Conservation (phyloP, 208 protist species). For the Herpetomonas tarakana region DNA sequence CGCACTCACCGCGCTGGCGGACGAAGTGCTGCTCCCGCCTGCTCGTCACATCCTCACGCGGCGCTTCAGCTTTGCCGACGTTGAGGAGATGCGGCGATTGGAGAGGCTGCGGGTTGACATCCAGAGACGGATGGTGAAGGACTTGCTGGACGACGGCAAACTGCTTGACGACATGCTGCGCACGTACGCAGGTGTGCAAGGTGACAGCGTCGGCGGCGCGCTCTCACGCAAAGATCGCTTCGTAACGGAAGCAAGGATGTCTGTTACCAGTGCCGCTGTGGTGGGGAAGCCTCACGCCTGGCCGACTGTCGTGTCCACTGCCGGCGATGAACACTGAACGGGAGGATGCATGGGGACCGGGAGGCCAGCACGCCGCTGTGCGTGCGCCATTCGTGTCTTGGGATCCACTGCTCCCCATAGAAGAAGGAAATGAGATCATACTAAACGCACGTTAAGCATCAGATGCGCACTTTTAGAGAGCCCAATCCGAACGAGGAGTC, state of each 20-base stretch:
- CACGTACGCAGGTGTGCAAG: background rate
- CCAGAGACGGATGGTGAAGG: conserved; percentile 34
- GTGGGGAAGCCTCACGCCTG: conserved; percentile 12
- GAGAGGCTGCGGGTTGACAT: conserved; percentile 47
- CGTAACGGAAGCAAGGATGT: conserved; percentile 15
- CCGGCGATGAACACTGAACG: conserved; percentile 7
- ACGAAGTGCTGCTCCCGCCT: conserved; percentile 43
- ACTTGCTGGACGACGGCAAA: conserved; percentile 11
- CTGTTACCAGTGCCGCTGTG: conserved; percentile 8
- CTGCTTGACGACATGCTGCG: conserved; percentile 5
- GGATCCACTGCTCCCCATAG: no score
- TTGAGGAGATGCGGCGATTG: conserved; percentile 50
- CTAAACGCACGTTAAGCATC: no score
- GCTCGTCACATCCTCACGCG: conserved; percentile 53
- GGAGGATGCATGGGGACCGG: no score
- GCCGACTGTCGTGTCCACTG: conserved; percentile 20
- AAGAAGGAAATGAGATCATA: no score
- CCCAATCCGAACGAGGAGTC: no score
- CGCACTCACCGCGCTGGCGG: conserved; percentile 24
- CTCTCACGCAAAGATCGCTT: conserved; percentile 7
- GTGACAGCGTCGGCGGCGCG: background rate
- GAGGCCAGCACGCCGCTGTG: no score
- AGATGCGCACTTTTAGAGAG: no score
- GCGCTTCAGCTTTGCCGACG: conserved; percentile 71
- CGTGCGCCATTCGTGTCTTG: no score